These are phyloP conservation scores for Jimgerdemannia flammicorona DNA, from an alignment of 192 early-diverging fungal species.

Conservation along the genomic window DNA sequence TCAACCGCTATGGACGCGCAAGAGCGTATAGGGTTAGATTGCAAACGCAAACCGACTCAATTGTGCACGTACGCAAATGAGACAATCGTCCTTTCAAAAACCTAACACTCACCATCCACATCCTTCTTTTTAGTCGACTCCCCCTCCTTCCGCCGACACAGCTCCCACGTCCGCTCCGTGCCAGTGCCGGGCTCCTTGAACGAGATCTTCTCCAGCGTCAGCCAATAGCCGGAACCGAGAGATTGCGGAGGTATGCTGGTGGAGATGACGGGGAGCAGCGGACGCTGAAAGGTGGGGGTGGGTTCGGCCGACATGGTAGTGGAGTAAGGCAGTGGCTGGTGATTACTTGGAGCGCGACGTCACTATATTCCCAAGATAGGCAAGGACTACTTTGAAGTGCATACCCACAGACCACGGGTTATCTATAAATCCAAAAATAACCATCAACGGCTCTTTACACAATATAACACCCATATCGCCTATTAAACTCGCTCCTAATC, in stretches of 20 bases:
- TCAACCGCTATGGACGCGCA: constrained; percentile 33
- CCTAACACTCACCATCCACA: background rate
- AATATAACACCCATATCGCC: too few relatives aligned
- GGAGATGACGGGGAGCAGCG: background rate
- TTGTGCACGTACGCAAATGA: background rate
- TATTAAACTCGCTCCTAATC: too few relatives aligned
- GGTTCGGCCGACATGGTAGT: background rate
- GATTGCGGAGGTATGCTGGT: background rate
- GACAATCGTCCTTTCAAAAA: background rate
- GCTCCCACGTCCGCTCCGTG: background rate
- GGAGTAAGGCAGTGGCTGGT: background rate
- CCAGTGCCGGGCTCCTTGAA: background rate
- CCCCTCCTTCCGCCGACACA: background rate
- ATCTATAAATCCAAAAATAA: too few relatives aligned
- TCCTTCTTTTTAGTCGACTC: background rate
- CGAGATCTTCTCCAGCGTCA: background rate
- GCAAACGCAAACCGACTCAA: background rate
- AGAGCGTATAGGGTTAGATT: background rate
- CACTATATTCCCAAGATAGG: too few relatives aligned
- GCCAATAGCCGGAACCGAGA: background rate
- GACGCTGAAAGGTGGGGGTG: background rate
- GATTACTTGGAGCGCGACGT: too few relatives aligned
- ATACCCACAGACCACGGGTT: too few relatives aligned
- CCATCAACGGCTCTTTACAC: too few relatives aligned
- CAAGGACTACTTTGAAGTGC: too few relatives aligned